phyloP scores from a whole-genome alignment of 768 basidiomycete genomes.

The Boletus eberwhitei region DNA sequence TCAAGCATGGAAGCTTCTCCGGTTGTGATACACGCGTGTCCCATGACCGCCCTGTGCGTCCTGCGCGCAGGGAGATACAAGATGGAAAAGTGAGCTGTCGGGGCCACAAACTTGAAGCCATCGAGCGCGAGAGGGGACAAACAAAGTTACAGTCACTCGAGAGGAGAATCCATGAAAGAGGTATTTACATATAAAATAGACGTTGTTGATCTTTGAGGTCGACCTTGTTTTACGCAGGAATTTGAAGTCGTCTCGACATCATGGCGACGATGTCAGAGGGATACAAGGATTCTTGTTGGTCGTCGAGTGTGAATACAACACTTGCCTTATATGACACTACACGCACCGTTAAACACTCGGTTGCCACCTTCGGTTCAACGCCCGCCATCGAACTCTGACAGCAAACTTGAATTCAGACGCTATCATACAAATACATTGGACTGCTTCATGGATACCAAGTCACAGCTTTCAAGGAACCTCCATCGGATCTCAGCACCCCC shows the following conservation, averaged over 20 bases:
- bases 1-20: constrained; percentile 27
- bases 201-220: constrained; percentile 15
- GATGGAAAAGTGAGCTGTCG: constrained; percentile 19
- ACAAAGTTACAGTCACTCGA: constrained; percentile 1
- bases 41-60: constrained; percentile 22
- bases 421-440: constrained; percentile 5
- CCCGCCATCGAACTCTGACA: background rate
- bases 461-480: background rate
- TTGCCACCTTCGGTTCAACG: background rate
- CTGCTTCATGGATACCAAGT: background rate
- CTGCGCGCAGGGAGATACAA: constrained; percentile 11
- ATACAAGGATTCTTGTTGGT: constrained; percentile 23
- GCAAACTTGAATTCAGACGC: background rate
- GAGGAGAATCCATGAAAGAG: background rate
- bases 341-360: too few relatives aligned
- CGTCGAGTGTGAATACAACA: constrained; percentile 20
- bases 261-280: constrained; percentile 17
- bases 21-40: constrained; percentile 21
- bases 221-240: constrained; percentile 22
- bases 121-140: constrained; percentile 9
- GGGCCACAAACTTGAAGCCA: constrained; percentile 26
- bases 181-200: constrained; percentile 19
- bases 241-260: constrained; percentile 16
- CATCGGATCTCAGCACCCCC: background rate
- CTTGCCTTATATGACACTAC: constrained; percentile 16